Evolutionary conservation across 768 basidiomycete genomes (phyloP).

Genomic region (Asterophora lycoperdoides): DNA sequence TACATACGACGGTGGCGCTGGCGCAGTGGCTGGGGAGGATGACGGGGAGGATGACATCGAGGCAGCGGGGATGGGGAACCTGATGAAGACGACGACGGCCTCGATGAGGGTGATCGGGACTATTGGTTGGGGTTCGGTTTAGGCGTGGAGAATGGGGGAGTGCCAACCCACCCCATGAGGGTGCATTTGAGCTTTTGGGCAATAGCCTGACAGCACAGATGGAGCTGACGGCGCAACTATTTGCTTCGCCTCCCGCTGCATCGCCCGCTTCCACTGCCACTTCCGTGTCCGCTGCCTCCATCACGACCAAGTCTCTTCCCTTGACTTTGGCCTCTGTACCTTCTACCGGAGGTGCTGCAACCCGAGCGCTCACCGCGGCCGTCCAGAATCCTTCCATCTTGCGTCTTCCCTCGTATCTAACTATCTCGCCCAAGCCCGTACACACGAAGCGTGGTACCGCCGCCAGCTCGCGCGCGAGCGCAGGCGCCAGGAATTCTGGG

Average conservation of each 20-base stretch:
- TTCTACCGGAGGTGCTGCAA: no score
- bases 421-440: slow-evolving; percentile 24
- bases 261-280: no score
- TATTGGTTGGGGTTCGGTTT: slow-evolving; percentile 18
- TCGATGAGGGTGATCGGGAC: slow-evolving; percentile 29
- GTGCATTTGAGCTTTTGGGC: slow-evolving; percentile 59
- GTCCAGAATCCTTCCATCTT: no score
- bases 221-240: slow-evolving; percentile 67
- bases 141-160: slow-evolving; percentile 30
- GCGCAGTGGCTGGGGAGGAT: slow-evolving; percentile 12
- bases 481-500: slow-evolving; percentile 72
- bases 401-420: no score
- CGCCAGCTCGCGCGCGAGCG: slow-evolving; percentile 61
- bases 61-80: slow-evolving; percentile 17
- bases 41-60: slow-evolving; percentile 12
- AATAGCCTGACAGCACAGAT: slow-evolving; percentile 72
- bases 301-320: no score
- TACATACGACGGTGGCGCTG: slow-evolving; percentile 14
- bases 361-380: no score
- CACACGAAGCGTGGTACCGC: slow-evolving; percentile 81
- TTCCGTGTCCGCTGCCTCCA: no score
- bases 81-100: slow-evolving; percentile 32
- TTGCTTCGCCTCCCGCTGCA: slow-evolving; percentile 29
- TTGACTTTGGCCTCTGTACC: no score
- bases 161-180: slow-evolving; percentile 49